phyloP scores from a whole-genome alignment of 2,329 filamentous ascomycete species.

The Ceratocystis huliohia region DNA sequence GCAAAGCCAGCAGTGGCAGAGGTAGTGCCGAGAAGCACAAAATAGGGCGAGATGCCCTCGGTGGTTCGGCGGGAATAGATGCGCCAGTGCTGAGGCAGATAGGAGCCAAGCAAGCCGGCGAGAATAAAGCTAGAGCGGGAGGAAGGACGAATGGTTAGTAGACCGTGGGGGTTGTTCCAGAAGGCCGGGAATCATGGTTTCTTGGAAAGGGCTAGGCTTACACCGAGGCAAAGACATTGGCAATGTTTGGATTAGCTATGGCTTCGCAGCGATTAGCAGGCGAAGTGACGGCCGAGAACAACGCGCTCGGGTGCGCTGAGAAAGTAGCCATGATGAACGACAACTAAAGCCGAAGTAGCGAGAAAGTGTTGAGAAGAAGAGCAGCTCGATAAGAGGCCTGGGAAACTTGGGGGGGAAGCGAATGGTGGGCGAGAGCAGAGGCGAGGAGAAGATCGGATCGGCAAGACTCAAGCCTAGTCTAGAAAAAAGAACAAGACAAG shows the following conservation, averaged over 20 bases:
- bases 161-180: not conserved
- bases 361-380: not conserved
- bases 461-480: not conserved
- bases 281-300: constrained; percentile 12
- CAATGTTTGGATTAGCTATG: constrained; percentile 21
- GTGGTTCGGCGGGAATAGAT: constrained; percentile 78
- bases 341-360: too few species aligned
- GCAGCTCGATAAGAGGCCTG: not conserved
- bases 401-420: not conserved
- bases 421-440: not conserved
- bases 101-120: constrained; percentile 78
- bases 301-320: constrained; percentile 18
- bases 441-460: not conserved
- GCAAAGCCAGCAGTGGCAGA: constrained; percentile 80
- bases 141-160: not conserved
- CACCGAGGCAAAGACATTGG: constrained; percentile 21
- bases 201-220: constrained; percentile 9
- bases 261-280: constrained; percentile 20
- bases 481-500: not conserved
- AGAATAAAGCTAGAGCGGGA: constrained; percentile 50
- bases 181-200: not conserved
- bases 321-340: constrained; percentile 25
- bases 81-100: constrained; percentile 85
- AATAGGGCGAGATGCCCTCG: constrained; percentile 90
- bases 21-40: constrained; percentile 84